Conservation (phyloP, 2,329 filamentous ascomycete species). For the Dryadomyces quercus-mongolicae region DNA sequence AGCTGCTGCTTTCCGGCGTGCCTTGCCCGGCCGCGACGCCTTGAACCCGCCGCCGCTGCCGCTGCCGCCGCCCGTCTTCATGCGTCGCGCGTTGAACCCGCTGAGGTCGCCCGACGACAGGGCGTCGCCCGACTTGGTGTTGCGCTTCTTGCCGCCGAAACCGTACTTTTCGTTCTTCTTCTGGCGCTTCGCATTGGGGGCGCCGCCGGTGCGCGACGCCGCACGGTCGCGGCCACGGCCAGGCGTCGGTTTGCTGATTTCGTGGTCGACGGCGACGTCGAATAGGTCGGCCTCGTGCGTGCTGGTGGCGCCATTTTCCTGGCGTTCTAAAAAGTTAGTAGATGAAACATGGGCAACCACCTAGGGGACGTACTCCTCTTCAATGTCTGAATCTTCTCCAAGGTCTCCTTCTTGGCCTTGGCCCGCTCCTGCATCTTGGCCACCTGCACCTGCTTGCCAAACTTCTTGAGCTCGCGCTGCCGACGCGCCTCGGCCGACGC, state of each 20-base stretch:
- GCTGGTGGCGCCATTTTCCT: slow-evolving; percentile 53
- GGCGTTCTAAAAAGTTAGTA: slow-evolving; percentile 54
- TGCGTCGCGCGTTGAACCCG: slow-evolving; percentile 70
- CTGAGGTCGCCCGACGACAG: slow-evolving; percentile 68
- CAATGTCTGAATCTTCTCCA: slow-evolving; percentile 89
- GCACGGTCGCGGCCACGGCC: slow-evolving; percentile 7
- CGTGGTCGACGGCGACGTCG: slow-evolving; percentile 72
- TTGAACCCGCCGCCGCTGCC: slow-evolving; percentile 11
- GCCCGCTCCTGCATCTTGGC: slow-evolving; percentile 90
- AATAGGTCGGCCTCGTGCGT: slow-evolving; percentile 79
- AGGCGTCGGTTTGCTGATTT: slow-evolving; percentile 33
- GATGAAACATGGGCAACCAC: not conserved
- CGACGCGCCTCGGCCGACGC: slow-evolving; percentile 82
- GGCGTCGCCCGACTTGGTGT: slow-evolving; percentile 83
- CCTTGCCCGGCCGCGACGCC: slow-evolving; percentile 26
- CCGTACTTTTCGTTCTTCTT: slow-evolving; percentile 95
- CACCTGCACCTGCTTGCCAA: slow-evolving; percentile 95
- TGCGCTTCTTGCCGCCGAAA: slow-evolving; percentile 90
- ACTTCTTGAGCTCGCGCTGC: slow-evolving; percentile 94
- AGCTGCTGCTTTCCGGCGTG: slow-evolving; percentile 32
- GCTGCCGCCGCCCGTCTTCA: slow-evolving; percentile 52
- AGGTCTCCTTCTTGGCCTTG: slow-evolving; percentile 81
- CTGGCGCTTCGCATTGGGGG: slow-evolving; percentile 59
- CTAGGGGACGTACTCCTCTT: slow-evolving; percentile 74
- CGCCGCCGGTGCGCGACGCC: slow-evolving; percentile 24